Evolutionary conservation across 345 rosid genomes (phyloP), one percentile per base, ranked within the genome.

Genomic region (Excoecaria agallocha): DNA sequence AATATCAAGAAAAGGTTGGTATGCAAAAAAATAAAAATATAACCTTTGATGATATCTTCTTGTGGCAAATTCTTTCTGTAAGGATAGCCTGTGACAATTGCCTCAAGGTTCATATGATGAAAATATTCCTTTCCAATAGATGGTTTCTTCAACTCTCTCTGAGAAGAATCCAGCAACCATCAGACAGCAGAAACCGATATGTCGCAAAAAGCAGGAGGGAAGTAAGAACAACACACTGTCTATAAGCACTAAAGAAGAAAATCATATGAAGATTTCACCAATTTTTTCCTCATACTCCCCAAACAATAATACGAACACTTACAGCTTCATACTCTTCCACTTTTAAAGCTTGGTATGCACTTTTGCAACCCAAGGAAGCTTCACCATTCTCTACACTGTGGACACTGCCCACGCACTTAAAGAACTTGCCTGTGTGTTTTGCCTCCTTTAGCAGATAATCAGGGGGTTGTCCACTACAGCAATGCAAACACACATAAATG

Each of bases 391-490:
- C 96, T 62, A 88, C 61, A 77, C 80, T 85, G 78, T 91, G 92
- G 81, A 88, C 86, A 81, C 85, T 93, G 76, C 96, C 97, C 72
- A 94, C 68, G 79, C 99, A 94, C 84, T 95, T 96, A 75, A 93
- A 96, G 81, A 93, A 96, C 85, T 93, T 96, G 66, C 74, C 88
- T 2, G 93, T 86, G 80, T 86, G 89, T 82, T 93, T 93, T 71
- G 99, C 96, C 83, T 93, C 98, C 88, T 91, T 90, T 69, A 96
- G 90, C 60, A 93, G 77, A 83, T 90, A 90, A 84, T 93, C 99
- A 73, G 99, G 98, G 77, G 99, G 99, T 78, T 96, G 97, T 70
- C 81, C 89, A 77, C 99, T 96, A 85, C 83, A 84, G 71, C 58
- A 83, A 82, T 66, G 80, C 69, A 78, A 30, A 78, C 82, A 75